Evolutionary conservation across 805 yeast genomes (phyloP).

Genomic region (Barnettozyma populi): DNA sequence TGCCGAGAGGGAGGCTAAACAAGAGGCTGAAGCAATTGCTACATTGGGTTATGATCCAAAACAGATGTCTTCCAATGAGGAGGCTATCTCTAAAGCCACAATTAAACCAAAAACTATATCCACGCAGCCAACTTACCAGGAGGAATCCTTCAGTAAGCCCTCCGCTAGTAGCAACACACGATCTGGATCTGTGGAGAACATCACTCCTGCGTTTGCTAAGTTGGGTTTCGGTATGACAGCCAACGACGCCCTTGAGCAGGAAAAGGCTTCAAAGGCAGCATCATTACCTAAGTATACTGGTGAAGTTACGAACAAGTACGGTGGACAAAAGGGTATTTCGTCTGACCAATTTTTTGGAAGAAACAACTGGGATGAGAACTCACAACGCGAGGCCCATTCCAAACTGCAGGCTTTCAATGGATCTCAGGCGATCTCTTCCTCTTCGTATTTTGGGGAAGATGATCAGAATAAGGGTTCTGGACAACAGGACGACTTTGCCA

Average conservation of each 20-base stretch:
- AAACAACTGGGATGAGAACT: constrained; percentile 71
- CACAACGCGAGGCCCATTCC: constrained; percentile 73
- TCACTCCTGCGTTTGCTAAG: constrained; percentile 69
- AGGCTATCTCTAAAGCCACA: constrained; percentile 11
- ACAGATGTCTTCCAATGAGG: constrained; percentile 15
- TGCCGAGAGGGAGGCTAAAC: constrained; percentile 72
- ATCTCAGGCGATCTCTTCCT: constrained; percentile 87
- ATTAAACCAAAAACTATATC: constrained; percentile 19
- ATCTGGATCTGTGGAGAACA: constrained; percentile 31
- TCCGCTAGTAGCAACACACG: constrained; percentile 10
- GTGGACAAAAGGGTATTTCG: constrained; percentile 88
- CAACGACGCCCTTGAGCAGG: constrained; percentile 47
- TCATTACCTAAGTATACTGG: constrained; percentile 65
- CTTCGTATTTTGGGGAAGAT: constrained; percentile 87
- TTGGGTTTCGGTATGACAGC: constrained; percentile 88
- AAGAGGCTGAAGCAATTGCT: constrained; percentile 64
- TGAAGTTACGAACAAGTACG: constrained; percentile 70
- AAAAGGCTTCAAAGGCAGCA: constrained; percentile 39
- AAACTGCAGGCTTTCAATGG: constrained; percentile 79
- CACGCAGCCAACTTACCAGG: constrained; percentile 19
- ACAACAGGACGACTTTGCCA: constrained; percentile 46
- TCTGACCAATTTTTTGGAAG: constrained; percentile 94
- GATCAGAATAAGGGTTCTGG: constrained; percentile 43
- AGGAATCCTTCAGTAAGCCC: constrained; percentile 4
- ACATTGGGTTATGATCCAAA: constrained; percentile 40